A percentile compares a stretch with the other conserved stretches of the same genome.
Conservation (phyloP, 2,329 filamentous ascomycete species). For the Fusarium sp. region DNA sequence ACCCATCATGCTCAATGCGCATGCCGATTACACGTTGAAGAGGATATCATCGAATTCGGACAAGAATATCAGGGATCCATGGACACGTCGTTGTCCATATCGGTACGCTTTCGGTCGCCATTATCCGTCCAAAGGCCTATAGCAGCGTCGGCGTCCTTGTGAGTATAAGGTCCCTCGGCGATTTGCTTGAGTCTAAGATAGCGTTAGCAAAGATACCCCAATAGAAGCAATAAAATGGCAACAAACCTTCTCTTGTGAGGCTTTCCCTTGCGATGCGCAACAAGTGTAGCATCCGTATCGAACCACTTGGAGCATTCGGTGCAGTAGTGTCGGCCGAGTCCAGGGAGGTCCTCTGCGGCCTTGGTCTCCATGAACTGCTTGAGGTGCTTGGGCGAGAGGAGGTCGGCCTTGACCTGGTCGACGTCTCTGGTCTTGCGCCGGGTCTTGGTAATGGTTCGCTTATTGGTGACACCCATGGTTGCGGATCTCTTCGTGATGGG, state of each 20-base stretch:
- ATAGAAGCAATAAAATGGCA: background rate
- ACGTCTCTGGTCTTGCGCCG: constrained; percentile 84
- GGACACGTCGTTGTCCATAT: constrained; percentile 45
- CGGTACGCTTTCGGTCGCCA: constrained; percentile 38
- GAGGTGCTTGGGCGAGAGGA: constrained; percentile 83
- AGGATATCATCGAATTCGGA: constrained; percentile 12
- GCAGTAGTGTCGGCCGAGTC: constrained; percentile 87
- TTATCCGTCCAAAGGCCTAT: constrained; percentile 79
- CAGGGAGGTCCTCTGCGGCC: constrained; percentile 86
- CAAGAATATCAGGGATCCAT: constrained; percentile 47
- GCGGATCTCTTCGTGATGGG: background rate
- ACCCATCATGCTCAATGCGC: background rate
- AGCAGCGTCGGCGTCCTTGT: constrained; percentile 86
- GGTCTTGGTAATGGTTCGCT: constrained; percentile 78
- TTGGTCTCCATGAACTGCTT: constrained; percentile 82
- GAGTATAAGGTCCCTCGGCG: constrained; percentile 85
- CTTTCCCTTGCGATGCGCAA: constrained; percentile 84
- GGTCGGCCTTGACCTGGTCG: constrained; percentile 90
- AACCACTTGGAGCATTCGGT: constrained; percentile 97
- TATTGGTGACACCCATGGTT: constrained; percentile 75
- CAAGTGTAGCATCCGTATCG: constrained; percentile 82
- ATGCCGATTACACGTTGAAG: background rate
- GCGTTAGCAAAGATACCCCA: constrained; percentile 38
- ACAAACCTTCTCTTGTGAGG: constrained; percentile 85
- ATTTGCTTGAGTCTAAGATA: constrained; percentile 78